A percentile compares a stretch with the other conserved stretches of the same genome.
These are phyloP conservation scores for Vanrija pseudolonga DNA, from an alignment of 1,284 basidiomycete genomes.

Conservation along the genomic window DNA sequence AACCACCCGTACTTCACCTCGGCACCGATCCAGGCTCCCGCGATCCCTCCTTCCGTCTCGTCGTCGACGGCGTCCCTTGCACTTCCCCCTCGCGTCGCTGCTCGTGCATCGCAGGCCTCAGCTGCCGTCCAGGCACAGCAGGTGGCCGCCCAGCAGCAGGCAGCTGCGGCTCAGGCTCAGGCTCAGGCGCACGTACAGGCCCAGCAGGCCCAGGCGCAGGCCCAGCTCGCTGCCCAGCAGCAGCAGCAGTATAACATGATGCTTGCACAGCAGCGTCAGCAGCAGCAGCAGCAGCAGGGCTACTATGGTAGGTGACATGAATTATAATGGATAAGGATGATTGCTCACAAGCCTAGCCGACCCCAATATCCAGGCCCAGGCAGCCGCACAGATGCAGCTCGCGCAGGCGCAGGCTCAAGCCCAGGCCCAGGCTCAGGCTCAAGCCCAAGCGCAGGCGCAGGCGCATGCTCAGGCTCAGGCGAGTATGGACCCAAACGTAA, in stretches of 20 bases:
- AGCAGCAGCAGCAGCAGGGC: conserved; percentile 27
- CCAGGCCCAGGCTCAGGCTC: conserved; percentile 27
- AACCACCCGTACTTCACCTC: conserved; percentile 86
- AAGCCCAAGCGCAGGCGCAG: background rate
- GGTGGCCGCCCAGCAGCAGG: conserved; percentile 25
- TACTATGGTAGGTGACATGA: conserved; percentile 33
- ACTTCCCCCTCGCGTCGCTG: conserved; percentile 40
- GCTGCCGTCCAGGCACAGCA: conserved; percentile 42
- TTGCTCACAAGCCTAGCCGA: conserved; percentile 9
- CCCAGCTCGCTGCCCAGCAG: conserved; percentile 43
- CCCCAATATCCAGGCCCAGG: conserved; percentile 15
- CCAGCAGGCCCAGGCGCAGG: conserved; percentile 49
- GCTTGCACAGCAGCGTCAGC: conserved; percentile 20
- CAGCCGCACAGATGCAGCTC: conserved; percentile 22
- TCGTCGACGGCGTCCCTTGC: conserved; percentile 36
- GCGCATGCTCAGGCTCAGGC: background rate
- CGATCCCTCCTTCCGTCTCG: conserved; percentile 29
- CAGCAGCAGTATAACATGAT: conserved; percentile 25
- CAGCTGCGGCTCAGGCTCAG: conserved; percentile 23
- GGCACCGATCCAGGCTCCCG: conserved; percentile 37
- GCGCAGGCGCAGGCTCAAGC: conserved; percentile 38
- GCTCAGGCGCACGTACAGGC: conserved; percentile 45
- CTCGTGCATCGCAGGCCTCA: conserved; percentile 36
- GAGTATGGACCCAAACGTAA: conserved; percentile 1
- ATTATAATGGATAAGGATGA: background rate